phyloP scores from a whole-genome alignment of 768 basidiomycete species.

The Tremella yokohamensis region DNA sequence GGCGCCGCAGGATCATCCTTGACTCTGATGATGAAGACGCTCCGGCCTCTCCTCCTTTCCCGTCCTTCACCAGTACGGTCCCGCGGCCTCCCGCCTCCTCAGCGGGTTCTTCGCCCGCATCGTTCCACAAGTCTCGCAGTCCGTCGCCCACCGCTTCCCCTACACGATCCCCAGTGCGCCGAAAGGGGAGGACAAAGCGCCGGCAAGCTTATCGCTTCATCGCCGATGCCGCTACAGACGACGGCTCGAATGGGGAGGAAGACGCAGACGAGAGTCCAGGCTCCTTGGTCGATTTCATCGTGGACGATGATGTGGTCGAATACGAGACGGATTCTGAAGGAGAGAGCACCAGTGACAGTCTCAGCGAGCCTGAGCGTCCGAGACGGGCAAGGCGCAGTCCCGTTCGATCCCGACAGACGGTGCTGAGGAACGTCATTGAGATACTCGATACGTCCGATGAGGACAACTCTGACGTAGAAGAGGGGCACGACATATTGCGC shows the following conservation, averaged over 20 bases:
- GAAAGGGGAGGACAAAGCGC: not conserved
- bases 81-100: not conserved
- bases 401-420: not conserved
- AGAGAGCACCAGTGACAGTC: not conserved
- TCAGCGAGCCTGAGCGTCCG: not conserved
- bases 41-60: not conserved
- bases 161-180: not conserved
- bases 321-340: constrained; percentile 17
- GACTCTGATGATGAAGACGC: constrained; percentile 4
- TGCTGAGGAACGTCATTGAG: constrained; percentile 15
- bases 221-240: not conserved
- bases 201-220: not conserved
- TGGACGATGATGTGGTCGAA: constrained; percentile 35
- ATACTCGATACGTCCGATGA: constrained; percentile 11
- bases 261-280: constrained; percentile 23
- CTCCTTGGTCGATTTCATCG: constrained; percentile 41
- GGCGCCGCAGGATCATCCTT: not conserved
- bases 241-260: not conserved
- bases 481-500: constrained; percentile 20
- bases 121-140: too few relatives aligned
- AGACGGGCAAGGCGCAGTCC: constrained; percentile 7
- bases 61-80: not conserved
- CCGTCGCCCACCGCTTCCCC: not conserved
- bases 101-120: not conserved
- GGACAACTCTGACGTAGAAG: constrained; percentile 3